Evolutionary conservation across 208 protist genomes (phyloP), one percentile per base, ranked within the genome.

Genomic region (Trypanosoma mega): DNA sequence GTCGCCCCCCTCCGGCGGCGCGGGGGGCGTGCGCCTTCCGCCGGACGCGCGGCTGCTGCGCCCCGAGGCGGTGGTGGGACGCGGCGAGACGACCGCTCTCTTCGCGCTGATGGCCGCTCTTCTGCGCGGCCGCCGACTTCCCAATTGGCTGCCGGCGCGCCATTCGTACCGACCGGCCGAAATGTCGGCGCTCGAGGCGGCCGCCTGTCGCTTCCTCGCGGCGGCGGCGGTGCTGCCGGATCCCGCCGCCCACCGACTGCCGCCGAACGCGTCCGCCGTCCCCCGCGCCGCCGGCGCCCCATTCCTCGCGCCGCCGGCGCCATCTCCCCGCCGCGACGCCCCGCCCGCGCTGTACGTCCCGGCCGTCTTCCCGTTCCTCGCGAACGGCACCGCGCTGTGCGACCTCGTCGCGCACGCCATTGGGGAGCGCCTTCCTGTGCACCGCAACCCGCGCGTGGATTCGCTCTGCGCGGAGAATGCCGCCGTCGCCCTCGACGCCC

Each of bases 321-420:
- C 53, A 37, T 45, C 14, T 27, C 24, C 53, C 2, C 26, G 66
- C n/a, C 50, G 18, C 14, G 53, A 60, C 2, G 18, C 11, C 18
- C 64, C 75, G 44, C 3, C 59, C 24, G 60, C 75, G 3, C 56
- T 94, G 16, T 82, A 78, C 50, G 50, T 86, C 33, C 85, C 88
- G 2, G 81, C 82, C 12, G 72, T 94, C 16, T 94, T 84, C 63
- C 88, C 88, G 1, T 94, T 73, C 41, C 52, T 94, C 8, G 74
- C 70, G 27, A 94, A 94, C 63, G 88, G 88, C 30, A 74, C 80
- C 16, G 63, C 76, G 9, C 68, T 94, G 18, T 72, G 68, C 45
- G 59, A 71, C 21, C 46, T 89, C 20, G 76, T 78, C 2, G 71
- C 71, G 20, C 62, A 55, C 33, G 47, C 72, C 50, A 67, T 55